Conservation (phyloP, 208 protist species). For the Leishmania amazonensis region DNA sequence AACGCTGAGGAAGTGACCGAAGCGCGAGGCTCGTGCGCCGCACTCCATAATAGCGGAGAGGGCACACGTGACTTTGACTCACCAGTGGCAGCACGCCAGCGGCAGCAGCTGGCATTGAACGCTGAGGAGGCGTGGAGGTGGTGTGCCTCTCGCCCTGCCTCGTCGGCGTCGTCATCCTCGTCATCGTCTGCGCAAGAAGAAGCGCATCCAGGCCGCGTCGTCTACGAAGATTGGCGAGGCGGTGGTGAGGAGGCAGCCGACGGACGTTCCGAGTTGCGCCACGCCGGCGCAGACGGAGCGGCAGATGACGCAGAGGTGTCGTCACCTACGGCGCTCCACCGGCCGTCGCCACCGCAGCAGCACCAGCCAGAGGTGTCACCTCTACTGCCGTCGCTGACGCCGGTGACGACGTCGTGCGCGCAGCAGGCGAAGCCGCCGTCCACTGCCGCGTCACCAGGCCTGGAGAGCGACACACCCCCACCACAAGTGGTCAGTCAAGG, state of each 20-base stretch:
- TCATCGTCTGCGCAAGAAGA: neutral
- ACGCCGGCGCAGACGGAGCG: neutral
- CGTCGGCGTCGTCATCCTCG: neutral
- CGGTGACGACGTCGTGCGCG: neutral
- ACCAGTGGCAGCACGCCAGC: neutral
- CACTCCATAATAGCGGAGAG: neutral
- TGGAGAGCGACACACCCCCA: neutral
- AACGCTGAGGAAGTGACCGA: neutral
- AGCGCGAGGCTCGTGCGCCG: neutral
- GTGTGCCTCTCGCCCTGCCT: neutral
- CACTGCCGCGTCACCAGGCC: too few relatives aligned
- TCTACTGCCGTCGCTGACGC: neutral
- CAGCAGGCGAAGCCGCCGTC: neutral
- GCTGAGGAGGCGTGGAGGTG: neutral
- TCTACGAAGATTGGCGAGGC: neutral
- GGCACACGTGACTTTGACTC: neutral
- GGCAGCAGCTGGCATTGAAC: neutral
- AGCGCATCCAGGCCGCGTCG: neutral
- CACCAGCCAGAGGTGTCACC: neutral
- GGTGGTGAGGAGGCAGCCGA: neutral
- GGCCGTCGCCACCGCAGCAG: neutral
- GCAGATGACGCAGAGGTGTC: neutral
- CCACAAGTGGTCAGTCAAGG: neutral
- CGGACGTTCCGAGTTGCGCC: neutral
- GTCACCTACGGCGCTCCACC: neutral